phyloP scores from a whole-genome alignment of 306 rosid species.

The Morella rubra region DNA sequence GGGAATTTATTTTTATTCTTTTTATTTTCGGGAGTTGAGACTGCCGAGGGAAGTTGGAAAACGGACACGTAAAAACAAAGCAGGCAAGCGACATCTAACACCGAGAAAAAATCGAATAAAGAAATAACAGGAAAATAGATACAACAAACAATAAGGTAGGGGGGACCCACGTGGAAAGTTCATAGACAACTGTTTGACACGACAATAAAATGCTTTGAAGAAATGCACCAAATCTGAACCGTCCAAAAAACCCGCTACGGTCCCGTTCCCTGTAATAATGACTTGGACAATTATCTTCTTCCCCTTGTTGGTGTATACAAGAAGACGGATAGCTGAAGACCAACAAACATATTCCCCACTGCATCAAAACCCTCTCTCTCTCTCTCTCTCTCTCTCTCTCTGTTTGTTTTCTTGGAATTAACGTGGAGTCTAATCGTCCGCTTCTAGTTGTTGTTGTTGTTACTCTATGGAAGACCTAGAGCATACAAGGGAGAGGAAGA shows the following conservation, averaged over 20 bases:
- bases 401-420: conserved; percentile 5
- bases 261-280: conserved; percentile 23
- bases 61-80: background rate
- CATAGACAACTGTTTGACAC: conserved; percentile 28
- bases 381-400: background rate
- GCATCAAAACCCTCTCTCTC: background rate
- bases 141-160: background rate
- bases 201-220: conserved; percentile 38
- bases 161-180: conserved; percentile 18
- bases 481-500: conserved; percentile 23
- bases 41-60: too few relatives aligned
- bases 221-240: conserved; percentile 49
- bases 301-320: background rate
- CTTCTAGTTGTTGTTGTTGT: background rate
- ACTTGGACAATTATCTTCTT: conserved; percentile 21
- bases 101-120: background rate
- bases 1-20: too few relatives aligned
- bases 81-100: background rate
- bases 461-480: conserved; percentile 46
- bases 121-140: too few relatives aligned
- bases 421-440: background rate
- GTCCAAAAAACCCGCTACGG: conserved; percentile 35
- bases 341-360: background rate
- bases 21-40: too few relatives aligned
- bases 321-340: too few relatives aligned